A percentile compares a stretch with the other conserved stretches of the same genome.
Evolutionary conservation across 2,329 filamentous ascomycete species (phyloP).

Genomic region (Trichoderma koningiopsis): DNA sequence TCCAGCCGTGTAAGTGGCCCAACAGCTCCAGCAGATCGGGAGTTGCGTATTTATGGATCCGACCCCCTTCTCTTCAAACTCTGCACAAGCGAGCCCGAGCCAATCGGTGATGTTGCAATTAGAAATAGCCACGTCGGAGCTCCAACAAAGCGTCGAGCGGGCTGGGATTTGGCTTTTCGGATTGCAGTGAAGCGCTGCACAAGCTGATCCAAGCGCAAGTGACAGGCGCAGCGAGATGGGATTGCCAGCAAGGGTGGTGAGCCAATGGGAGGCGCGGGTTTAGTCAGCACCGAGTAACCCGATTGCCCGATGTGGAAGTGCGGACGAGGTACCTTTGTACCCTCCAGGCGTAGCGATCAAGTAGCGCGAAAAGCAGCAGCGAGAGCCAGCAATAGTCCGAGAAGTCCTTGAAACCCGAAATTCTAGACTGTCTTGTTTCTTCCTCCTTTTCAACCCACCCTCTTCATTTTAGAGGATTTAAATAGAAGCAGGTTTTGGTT

Average conservation of each 20-base stretch:
- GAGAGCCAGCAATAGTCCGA: neutral
- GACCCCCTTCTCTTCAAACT: neutral
- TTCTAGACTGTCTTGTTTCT: neutral
- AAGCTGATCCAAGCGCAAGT: neutral
- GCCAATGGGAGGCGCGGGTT: conserved; percentile 38
- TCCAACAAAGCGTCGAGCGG: neutral
- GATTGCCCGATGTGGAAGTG: conserved; percentile 13
- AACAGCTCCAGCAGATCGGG: neutral
- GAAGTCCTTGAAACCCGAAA: neutral
- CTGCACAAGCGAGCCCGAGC: neutral
- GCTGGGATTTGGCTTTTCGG: neutral
- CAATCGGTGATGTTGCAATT: conserved; percentile 26
- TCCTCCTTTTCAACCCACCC: neutral
- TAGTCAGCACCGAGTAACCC: conserved; percentile 39
- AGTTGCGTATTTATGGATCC: conserved; percentile 1
- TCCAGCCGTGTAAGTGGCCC: neutral
- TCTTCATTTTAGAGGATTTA: neutral
- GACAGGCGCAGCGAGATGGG: neutral
- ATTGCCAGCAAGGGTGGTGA: neutral
- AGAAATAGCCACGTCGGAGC: conserved; percentile 14
- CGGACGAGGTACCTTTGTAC: neutral
- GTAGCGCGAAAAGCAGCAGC: neutral
- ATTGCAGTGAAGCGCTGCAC: neutral
- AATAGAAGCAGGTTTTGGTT: neutral
- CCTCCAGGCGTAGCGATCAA: neutral